These are phyloP conservation scores for Ilex asprella DNA, from an alignment of 257 asterid species.

Conservation along the genomic window DNA sequence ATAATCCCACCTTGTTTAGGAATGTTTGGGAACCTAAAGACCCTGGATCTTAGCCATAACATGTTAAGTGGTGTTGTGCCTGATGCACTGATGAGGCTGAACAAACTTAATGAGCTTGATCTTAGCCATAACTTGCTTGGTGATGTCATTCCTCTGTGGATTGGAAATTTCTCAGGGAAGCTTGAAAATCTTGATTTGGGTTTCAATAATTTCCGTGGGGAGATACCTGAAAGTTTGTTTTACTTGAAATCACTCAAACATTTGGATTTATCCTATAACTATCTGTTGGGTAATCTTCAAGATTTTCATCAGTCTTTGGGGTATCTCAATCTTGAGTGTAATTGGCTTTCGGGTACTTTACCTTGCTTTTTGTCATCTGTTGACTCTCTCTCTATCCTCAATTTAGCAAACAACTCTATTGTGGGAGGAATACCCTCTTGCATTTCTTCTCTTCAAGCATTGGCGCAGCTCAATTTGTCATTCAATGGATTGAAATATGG, in stretches of 20 bases:
- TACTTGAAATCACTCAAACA: conserved; percentile 29
- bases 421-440: conserved; percentile 86
- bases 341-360: conserved; percentile 59
- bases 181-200: conserved; percentile 49
- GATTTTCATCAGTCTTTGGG: conserved; percentile 54
- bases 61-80: conserved; percentile 36
- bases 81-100: conserved; percentile 23
- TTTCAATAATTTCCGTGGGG: conserved; percentile 51
- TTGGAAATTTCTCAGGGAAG: conserved; percentile 52
- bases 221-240: conserved; percentile 50
- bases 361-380: conserved; percentile 63
- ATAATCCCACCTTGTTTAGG: conserved; percentile 55
- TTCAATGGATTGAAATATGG: conserved; percentile 59
- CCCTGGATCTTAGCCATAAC: conserved; percentile 69
- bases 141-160: conserved; percentile 60
- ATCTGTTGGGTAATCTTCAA: conserved; percentile 43
- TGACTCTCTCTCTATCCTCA: conserved; percentile 54
- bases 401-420: conserved; percentile 65
- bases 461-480: conserved; percentile 72
- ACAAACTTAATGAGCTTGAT: conserved; percentile 37
- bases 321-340: conserved; percentile 51
- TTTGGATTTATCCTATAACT: conserved; percentile 72
- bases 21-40: conserved; percentile 30
- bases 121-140: conserved; percentile 48
- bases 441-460: conserved; percentile 41